A percentile compares a stretch with the other conserved stretches of the same genome.
These are phyloP conservation scores for Castanospermum australe DNA, from an alignment of 306 rosid species.

Conservation along the genomic window DNA sequence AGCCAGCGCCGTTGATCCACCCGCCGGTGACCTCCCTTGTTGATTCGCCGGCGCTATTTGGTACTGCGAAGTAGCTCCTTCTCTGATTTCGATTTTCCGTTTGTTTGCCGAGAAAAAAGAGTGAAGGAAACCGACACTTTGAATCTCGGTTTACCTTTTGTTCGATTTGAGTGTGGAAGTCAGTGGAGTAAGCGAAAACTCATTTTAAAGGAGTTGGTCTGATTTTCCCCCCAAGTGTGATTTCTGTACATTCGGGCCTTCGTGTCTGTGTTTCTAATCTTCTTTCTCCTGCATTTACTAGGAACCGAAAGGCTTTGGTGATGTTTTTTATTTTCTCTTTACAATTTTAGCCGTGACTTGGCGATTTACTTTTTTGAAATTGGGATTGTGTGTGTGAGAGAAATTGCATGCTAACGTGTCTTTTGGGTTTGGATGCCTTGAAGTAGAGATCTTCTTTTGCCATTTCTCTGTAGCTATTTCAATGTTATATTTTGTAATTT, in stretches of 20 bases:
- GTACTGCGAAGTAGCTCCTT: slow-evolving; percentile 17
- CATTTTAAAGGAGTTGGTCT: neutral
- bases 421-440: neutral
- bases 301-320: neutral
- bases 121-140: slow-evolving; percentile 14
- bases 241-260: slow-evolving; percentile 6
- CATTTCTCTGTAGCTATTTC: neutral
- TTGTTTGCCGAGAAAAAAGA: slow-evolving; percentile 31
- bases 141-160: neutral
- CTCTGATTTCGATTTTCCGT: slow-evolving; percentile 31
- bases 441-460: slow-evolving; percentile 5
- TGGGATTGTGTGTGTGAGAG: neutral
- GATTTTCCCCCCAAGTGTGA: neutral
- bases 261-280: neutral
- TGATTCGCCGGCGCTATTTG: slow-evolving; percentile 18
- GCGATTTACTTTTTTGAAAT: neutral
- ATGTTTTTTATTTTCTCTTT: neutral
- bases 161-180: neutral
- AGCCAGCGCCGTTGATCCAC: slow-evolving; percentile 4
- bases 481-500: neutral
- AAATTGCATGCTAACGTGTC: neutral
- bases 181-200: neutral
- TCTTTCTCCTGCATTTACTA: neutral
- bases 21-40: slow-evolving; percentile 27
- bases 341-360: neutral